Percentiles rank a stretch among this genome's conserved stretches.
Conservation (phyloP, 768 basidiomycete genomes). For the Lentinus brumalis region DNA sequence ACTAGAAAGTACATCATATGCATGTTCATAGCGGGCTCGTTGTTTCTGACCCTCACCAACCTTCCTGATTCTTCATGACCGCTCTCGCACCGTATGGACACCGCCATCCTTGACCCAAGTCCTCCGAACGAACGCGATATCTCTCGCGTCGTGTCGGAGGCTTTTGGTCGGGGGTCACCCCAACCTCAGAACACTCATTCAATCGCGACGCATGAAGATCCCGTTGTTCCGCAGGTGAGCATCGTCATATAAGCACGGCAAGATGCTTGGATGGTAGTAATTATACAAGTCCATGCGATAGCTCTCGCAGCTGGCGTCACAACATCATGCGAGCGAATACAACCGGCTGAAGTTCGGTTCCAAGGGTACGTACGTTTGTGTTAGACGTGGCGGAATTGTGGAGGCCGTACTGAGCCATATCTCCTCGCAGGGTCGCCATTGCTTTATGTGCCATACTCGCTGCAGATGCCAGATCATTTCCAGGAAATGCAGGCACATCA, state of each 20-base stretch:
- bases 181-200: background rate
- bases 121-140: background rate
- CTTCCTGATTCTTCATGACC: background rate
- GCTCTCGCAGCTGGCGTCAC: slow-evolving; percentile 65
- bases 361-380: slow-evolving; percentile 31
- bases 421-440: slow-evolving; percentile 51
- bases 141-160: slow-evolving; percentile 13
- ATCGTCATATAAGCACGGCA: background rate
- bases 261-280: background rate
- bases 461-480: slow-evolving; percentile 62
- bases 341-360: slow-evolving; percentile 67
- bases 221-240: slow-evolving; percentile 9
- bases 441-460: slow-evolving; percentile 62
- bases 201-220: background rate
- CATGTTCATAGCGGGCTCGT: background rate
- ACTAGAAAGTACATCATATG: background rate
- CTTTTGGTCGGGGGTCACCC: background rate
- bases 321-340: slow-evolving; percentile 75
- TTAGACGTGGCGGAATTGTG: background rate
- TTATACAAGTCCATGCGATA: slow-evolving; percentile 23
- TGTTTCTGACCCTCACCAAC: slow-evolving; percentile 1
- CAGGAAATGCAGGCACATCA: slow-evolving; percentile 56
- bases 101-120: background rate
- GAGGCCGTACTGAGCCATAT: background rate
- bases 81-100: slow-evolving; percentile 1